Evolutionary conservation across 2,329 filamentous ascomycete species (phyloP).

Genomic region (Sclerotiophoma versabilis): DNA sequence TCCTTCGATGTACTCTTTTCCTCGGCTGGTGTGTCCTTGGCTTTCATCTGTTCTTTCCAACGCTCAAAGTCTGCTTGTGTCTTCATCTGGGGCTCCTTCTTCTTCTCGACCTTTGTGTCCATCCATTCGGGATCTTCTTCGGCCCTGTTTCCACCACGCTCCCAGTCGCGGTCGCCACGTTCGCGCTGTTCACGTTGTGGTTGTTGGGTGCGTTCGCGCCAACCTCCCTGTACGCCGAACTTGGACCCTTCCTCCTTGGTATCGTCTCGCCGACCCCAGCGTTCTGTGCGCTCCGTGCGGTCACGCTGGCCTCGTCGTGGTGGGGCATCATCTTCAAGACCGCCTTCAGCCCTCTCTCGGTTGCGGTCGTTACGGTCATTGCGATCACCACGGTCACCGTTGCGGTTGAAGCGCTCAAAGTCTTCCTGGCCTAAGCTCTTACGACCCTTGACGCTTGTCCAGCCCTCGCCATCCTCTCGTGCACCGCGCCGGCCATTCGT

Average conservation of each 20-base stretch:
- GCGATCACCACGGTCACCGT: constrained; percentile 32
- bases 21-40: constrained; percentile 58
- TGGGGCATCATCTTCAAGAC: constrained; percentile 54
- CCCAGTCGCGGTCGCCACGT: constrained; percentile 63
- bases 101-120: constrained; percentile 70
- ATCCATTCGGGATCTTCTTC: constrained; percentile 86
- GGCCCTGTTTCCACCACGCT: constrained; percentile 60
- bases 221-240: constrained; percentile 61
- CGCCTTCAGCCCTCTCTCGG: constrained; percentile 55
- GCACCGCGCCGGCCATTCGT: constrained; percentile 51
- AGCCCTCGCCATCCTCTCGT: constrained; percentile 69
- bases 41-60: constrained; percentile 92
- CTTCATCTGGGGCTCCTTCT: constrained; percentile 73
- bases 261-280: constrained; percentile 74
- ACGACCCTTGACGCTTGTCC: constrained; percentile 76
- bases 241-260: constrained; percentile 56
- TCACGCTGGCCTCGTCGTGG: constrained; percentile 69
- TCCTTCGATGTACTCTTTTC: constrained; percentile 55
- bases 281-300: constrained; percentile 64
- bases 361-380: constrained; percentile 50
- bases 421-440: constrained; percentile 77
- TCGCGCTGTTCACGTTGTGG: constrained; percentile 26
- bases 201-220: constrained; percentile 57
- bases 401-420: constrained; percentile 71
- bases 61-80: constrained; percentile 93